These are phyloP conservation scores for Penicillium sp. DNA, from an alignment of 2,329 filamentous ascomycete species.

Conservation along the genomic window DNA sequence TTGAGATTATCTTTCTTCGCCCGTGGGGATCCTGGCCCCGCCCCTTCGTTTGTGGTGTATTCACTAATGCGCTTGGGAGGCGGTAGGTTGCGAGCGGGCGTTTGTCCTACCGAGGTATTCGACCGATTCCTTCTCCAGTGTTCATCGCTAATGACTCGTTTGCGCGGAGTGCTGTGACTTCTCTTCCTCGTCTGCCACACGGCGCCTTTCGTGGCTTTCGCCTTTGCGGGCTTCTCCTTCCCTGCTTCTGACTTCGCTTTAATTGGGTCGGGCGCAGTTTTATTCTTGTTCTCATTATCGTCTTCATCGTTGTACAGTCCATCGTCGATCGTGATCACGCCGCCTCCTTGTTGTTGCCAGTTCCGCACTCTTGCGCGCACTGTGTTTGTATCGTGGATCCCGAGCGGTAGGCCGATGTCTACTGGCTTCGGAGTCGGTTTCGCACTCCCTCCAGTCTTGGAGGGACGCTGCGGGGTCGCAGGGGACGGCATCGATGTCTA, in stretches of 20 bases:
- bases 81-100: constrained; percentile 40
- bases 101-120: constrained; percentile 31
- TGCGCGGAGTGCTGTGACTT: constrained; percentile 70
- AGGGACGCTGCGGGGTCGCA: constrained; percentile 39
- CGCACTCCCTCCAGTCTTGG: constrained; percentile 56
- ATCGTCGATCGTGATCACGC: constrained; percentile 63
- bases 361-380: constrained; percentile 76
- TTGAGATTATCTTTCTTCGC: constrained; percentile 28
- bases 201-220: constrained; percentile 18
- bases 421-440: constrained; percentile 55
- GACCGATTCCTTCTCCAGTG: constrained; percentile 67
- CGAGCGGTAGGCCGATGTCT: constrained; percentile 53
- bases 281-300: constrained; percentile 12
- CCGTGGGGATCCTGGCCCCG: constrained; percentile 20
- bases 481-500: constrained; percentile 42
- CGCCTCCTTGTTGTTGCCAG: constrained; percentile 79
- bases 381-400: constrained; percentile 62
- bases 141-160: constrained; percentile 88
- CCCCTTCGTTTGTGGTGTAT: constrained; percentile 36
- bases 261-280: not conserved
- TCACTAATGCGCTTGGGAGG: constrained; percentile 44
- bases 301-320: constrained; percentile 59
- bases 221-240: constrained; percentile 30
- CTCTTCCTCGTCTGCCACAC: constrained; percentile 29
- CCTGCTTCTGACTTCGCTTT: not conserved